Base-by-base conservation (phyloP, 495 filamentous ascomycete species). In the Xylaria nigripes region DNA sequence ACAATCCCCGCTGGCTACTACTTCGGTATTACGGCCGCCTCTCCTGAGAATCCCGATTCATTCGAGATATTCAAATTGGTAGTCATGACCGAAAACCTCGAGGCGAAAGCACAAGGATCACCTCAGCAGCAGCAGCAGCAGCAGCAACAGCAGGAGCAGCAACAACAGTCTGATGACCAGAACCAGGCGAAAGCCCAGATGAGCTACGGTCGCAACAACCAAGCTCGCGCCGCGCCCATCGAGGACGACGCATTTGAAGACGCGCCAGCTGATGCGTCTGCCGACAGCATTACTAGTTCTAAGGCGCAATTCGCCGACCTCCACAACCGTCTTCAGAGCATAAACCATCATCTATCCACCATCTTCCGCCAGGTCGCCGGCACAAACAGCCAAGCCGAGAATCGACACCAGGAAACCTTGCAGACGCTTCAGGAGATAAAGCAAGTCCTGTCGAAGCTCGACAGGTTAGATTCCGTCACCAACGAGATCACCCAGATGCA, bases 31-130 rank as follows among this genome's bases (percentile, higher is more conserved):
- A 86, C 86, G 2, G 93, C 92, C 29, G 87, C 86, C 3, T 90
- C 89, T 7, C 88, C 89, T 24, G 90, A 96, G 55, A 90, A 81
- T 59, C 89, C 93, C 0, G 93, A 98, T 68, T 94, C 89, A 24
- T 95, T 95, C 66, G 93, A 98, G 70, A 68, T 93, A 56, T 92
- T 90, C 76, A 95, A 92, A 61, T 81, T 97, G 61, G 72, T 87
- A 34, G 76, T 91, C 32, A 77, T 82, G 63, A 81, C 75, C 13
- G 72, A 78, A 40, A 71, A 63, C 58, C 60, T 51, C 50, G 62
- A 54, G 21, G 42, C 61, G 60, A 70, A 51, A 67, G 63, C 30
- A 54, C 23, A 60, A 9, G 54, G 55, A 9, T 64, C 64, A 61
- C 64, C 70, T 62, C 65, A 70, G 58, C 66, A 63, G 18, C 51